Evolutionary conservation across 345 rosid species (phyloP).

Genomic region (Hibiscus trionum): DNA sequence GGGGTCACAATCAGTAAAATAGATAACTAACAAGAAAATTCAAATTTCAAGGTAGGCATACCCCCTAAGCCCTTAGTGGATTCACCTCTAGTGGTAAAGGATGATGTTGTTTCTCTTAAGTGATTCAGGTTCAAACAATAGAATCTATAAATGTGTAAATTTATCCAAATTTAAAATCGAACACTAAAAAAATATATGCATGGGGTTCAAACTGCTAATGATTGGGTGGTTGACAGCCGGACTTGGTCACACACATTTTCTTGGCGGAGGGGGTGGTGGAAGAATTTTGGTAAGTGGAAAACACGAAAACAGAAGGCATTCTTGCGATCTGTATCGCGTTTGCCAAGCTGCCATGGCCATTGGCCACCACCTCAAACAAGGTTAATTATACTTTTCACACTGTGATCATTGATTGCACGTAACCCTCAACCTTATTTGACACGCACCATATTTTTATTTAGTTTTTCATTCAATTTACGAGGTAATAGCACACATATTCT

Average conservation of each 20-base stretch:
- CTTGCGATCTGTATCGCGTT: conserved; percentile 18
- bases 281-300: conserved; percentile 23
- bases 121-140: too few species aligned
- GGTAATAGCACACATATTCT: too few species aligned
- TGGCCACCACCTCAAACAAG: conserved; percentile 7
- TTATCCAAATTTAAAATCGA: too few species aligned
- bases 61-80: too few species aligned
- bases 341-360: conserved; percentile 28
- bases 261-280: not conserved
- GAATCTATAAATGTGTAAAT: too few species aligned
- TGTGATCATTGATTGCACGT: not conserved
- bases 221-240: not conserved
- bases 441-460: too few species aligned
- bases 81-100: too few species aligned
- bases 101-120: too few species aligned
- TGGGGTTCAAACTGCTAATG: not conserved
- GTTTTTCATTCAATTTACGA: too few species aligned
- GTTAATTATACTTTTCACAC: not conserved
- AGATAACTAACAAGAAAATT: too few species aligned
- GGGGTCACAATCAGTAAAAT: too few species aligned
- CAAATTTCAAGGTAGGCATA: too few species aligned
- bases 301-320: conserved; percentile 20
- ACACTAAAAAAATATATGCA: not conserved
- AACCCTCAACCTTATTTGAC: not conserved
- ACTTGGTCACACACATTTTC: not conserved